Evolutionary conservation across 2,329 filamentous ascomycete species (phyloP), one percentile per base, ranked within the genome.

Genomic region (Aspergillus terreus): DNA sequence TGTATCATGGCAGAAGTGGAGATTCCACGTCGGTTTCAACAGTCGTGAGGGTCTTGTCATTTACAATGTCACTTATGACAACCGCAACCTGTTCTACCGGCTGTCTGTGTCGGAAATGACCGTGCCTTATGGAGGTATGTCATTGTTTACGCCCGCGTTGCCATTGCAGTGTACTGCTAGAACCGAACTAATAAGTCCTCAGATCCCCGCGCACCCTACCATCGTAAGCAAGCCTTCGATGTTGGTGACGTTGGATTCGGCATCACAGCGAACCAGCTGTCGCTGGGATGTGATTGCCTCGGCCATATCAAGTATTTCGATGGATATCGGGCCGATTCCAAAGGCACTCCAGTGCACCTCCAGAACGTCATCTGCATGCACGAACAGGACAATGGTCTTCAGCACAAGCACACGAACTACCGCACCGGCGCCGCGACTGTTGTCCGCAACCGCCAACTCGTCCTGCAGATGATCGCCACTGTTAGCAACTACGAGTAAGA

Each of bases 391-490:
- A 81, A 77, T 27, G 85, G 85, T 4, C 84, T 87, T 33, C 82
- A 82, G 38, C 86, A 84, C 78, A 89, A 88, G 63, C 86, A 89
- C 69, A 87, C 84, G 51, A 88, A 88, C 69, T 86, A 87, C 71
- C 78, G 85, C 14, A 86, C 81, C 6, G 81, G 80, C 0, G 76
- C 82, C 2, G 84, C 85, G 1, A 84, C 82, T 0, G 77, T 87
- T 0, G 80, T 81, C 11, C 79, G 85, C n/a, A 83, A 81, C 58
- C 77, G 85, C 30, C 83, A 88, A 64, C 71, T 88, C 0, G 84
- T 88, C 0, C 65, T 88, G 11, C 85, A 88, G 64, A 82, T 81
- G 61, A 88, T 88, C 66, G 86, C 86, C 70, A 88, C 85, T 0
- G 83, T 88, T 2, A 77, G 82, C 10, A 88, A 88, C 71, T 88